phyloP scores from a whole-genome alignment of 495 filamentous ascomycete species.

The Astrothelium subdiscretum region DNA sequence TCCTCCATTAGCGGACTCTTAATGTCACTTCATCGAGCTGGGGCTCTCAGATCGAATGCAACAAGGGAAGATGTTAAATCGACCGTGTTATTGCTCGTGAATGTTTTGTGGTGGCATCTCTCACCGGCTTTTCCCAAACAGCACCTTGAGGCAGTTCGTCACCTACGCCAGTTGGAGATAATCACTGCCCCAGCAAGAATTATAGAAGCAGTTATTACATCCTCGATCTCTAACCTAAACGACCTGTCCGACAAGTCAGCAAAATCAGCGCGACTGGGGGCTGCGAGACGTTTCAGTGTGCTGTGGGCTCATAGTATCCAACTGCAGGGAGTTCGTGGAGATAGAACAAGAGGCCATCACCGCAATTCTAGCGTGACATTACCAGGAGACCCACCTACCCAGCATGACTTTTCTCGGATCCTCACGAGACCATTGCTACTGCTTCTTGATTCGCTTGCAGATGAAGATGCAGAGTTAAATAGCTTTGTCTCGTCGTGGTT shows the following conservation, averaged over 20 bases:
- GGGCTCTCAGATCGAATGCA: background rate
- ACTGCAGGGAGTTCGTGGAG: background rate
- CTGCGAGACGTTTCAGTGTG: slow-evolving; percentile 15
- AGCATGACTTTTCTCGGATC: slow-evolving; percentile 17
- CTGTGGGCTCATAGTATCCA: slow-evolving; percentile 10
- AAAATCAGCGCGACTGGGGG: slow-evolving; percentile 3
- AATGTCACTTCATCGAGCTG: background rate
- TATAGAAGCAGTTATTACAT: slow-evolving; percentile 70
- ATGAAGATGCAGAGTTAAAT: slow-evolving; percentile 61
- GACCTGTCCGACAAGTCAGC: background rate
- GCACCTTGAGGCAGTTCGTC: slow-evolving; percentile 82
- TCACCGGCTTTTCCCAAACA: slow-evolving; percentile 75
- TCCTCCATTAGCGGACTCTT: slow-evolving; percentile 40
- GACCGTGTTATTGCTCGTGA: slow-evolving; percentile 39
- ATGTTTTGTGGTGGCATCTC: slow-evolving; percentile 64
- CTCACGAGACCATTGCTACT: slow-evolving; percentile 73
- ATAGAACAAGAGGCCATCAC: background rate
- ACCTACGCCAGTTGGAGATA: slow-evolving; percentile 72
- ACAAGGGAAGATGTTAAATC: background rate
- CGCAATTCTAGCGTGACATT: background rate
- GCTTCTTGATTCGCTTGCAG: slow-evolving; percentile 64
- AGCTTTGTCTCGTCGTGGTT: slow-evolving; percentile 75
- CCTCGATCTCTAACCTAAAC: slow-evolving; percentile 26
- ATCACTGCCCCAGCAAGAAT: slow-evolving; percentile 44
- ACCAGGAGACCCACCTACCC: slow-evolving; percentile 1